phyloP scores from a whole-genome alignment of 2,329 filamentous ascomycete species.

The Neonectria sp. region DNA sequence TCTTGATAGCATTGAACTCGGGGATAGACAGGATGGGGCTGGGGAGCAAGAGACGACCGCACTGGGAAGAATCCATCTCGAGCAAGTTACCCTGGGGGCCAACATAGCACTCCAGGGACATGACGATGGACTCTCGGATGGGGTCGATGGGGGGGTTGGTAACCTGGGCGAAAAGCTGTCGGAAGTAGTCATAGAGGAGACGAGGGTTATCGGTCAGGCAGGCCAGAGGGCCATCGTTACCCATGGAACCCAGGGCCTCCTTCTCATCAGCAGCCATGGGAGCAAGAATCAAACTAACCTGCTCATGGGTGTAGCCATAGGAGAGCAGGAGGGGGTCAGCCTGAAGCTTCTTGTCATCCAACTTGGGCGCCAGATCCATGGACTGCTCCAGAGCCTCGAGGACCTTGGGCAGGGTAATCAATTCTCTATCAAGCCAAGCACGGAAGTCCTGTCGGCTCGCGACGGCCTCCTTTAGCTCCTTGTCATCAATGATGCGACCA shows the following conservation, averaged over 20 bases:
- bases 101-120: conserved; percentile 97
- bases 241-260: conserved; percentile 97
- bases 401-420: conserved; percentile 85
- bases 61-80: conserved; percentile 93
- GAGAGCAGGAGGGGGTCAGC: conserved; percentile 87
- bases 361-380: conserved; percentile 75
- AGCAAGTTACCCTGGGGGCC: conserved; percentile 95
- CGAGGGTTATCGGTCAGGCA: conserved; percentile 92
- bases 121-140: conserved; percentile 97
- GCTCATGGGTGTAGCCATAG: conserved; percentile 96
- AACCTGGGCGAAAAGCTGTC: conserved; percentile 96
- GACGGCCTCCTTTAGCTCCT: conserved; percentile 91
- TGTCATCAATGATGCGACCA: conserved; percentile 94
- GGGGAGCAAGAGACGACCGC: conserved; percentile 85
- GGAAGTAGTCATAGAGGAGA: conserved; percentile 95
- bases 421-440: conserved; percentile 87
- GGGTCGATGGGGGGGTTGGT: conserved; percentile 98
- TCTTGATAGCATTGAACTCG: conserved; percentile 90
- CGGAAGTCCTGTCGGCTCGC: conserved; percentile 90
- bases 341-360: conserved; percentile 81
- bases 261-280: conserved; percentile 99
- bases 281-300: conserved; percentile 90
- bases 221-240: conserved; percentile 93
- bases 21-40: conserved; percentile 91
- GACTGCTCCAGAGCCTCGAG: conserved; percentile 73